These are phyloP conservation scores for Neurospora discreta DNA, from an alignment of 495 filamentous ascomycete species.

Conservation along the genomic window DNA sequence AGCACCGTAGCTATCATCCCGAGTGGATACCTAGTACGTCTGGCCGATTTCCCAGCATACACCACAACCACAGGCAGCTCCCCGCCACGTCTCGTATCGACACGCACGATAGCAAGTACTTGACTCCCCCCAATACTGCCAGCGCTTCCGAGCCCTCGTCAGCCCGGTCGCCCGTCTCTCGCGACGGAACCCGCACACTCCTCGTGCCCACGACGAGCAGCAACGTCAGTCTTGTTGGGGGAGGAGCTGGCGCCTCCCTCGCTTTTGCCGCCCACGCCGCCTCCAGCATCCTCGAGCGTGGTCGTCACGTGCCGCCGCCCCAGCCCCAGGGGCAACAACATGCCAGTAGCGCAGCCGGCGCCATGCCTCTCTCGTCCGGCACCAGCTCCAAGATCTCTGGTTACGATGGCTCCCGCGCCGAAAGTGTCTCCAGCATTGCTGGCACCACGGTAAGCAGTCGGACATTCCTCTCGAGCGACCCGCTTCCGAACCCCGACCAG, in stretches of 20 bases:
- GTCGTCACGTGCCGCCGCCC: not conserved
- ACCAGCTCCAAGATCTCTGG: slow-evolving; percentile 12
- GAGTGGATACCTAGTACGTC: slow-evolving; percentile 21
- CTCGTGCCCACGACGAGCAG: slow-evolving; percentile 3
- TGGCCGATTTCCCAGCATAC: slow-evolving; percentile 5
- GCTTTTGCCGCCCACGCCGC: slow-evolving; percentile 4
- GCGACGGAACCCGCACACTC: slow-evolving; percentile 3
- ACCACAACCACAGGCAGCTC: slow-evolving; percentile 25
- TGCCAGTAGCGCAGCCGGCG: slow-evolving; percentile 9
- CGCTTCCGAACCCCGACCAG: slow-evolving; percentile 11
- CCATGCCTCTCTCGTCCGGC: slow-evolving; percentile 24
- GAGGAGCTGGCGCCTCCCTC: slow-evolving; percentile 3
- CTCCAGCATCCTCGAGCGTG: slow-evolving; percentile 15
- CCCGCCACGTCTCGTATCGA: slow-evolving; percentile 26
- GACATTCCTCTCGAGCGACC: slow-evolving; percentile 26
- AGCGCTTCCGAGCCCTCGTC: slow-evolving; percentile 19
- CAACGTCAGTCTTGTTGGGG: slow-evolving; percentile 8
- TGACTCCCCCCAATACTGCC: slow-evolving; percentile 10
- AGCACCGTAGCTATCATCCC: slow-evolving; percentile 8
- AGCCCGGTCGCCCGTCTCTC: slow-evolving; percentile 16
- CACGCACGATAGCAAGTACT: slow-evolving; percentile 19
- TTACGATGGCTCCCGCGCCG: slow-evolving; percentile 20
- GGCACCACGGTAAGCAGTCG: slow-evolving; percentile 24
- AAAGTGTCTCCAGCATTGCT: slow-evolving; percentile 29
- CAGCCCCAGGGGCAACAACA: slow-evolving; percentile 17